Conservation (phyloP, 2,329 filamentous ascomycete genomes). For the Diaporthe australafricana region DNA sequence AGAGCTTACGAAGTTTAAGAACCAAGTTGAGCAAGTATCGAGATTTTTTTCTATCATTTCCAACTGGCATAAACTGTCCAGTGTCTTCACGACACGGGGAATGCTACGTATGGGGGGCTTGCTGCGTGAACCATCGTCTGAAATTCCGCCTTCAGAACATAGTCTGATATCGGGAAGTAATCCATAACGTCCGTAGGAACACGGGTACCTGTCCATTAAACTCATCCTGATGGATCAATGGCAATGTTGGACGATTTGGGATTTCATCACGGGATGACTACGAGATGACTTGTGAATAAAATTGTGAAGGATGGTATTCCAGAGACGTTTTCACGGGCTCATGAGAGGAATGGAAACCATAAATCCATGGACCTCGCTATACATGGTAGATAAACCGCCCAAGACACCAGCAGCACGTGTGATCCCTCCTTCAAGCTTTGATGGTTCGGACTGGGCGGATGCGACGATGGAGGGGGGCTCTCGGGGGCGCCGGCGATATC, state of each 20-base stretch:
- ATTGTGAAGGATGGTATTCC: neutral
- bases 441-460: neutral
- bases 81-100: neutral
- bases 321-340: neutral
- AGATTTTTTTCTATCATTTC: no score
- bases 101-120: neutral
- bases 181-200: no score
- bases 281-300: no score
- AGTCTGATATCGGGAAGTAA: neutral
- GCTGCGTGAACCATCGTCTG: neutral
- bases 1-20: neutral
- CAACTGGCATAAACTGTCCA: neutral
- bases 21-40: neutral
- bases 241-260: no score
- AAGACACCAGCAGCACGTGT: neutral
- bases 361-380: neutral
- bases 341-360: neutral
- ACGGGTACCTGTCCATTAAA: no score
- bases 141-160: neutral
- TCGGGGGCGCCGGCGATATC: neutral
- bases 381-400: neutral
- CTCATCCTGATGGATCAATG: no score
- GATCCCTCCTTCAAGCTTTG: neutral
- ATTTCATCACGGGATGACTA: no score
- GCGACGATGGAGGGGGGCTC: neutral